phyloP scores from a whole-genome alignment of 202 grass and related monocot genomes.

The Panicum hallii region DNA sequence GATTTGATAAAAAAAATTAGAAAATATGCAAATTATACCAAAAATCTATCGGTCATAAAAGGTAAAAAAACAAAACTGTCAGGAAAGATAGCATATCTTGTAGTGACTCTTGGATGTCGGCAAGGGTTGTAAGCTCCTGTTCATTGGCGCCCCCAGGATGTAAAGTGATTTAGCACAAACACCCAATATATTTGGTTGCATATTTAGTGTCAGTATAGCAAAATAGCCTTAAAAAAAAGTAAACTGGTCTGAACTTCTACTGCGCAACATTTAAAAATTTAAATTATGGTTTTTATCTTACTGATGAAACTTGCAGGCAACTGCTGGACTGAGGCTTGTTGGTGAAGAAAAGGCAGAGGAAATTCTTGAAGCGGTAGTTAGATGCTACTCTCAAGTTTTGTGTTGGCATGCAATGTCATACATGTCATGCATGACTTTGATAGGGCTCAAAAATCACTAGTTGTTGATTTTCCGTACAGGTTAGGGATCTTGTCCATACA shows the following conservation, averaged over 20 bases:
- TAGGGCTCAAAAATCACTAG: neutral
- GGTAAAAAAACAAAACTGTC: no score
- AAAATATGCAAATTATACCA: no score
- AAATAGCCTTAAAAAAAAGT: neutral
- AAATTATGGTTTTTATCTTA: neutral
- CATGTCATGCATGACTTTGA: neutral
- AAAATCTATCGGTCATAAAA: no score
- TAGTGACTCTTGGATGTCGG: neutral
- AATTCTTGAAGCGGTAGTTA: neutral
- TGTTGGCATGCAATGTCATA: neutral
- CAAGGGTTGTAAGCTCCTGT: neutral
- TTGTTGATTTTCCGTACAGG: neutral
- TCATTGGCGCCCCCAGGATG: neutral
- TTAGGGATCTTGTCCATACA: neutral
- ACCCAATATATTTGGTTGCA: no score
- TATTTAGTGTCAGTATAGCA: neutral
- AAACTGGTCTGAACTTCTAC: neutral
- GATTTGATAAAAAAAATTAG: no score
- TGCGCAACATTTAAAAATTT: neutral
- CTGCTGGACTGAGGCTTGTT: constrained; percentile 6
- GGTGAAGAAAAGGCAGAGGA: neutral
- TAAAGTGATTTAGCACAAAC: neutral
- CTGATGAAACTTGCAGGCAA: neutral
- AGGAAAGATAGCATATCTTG: no score
- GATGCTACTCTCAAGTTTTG: neutral